Conservation (phyloP, 495 filamentous ascomycete genomes). For the Penicillium riverlandense region DNA sequence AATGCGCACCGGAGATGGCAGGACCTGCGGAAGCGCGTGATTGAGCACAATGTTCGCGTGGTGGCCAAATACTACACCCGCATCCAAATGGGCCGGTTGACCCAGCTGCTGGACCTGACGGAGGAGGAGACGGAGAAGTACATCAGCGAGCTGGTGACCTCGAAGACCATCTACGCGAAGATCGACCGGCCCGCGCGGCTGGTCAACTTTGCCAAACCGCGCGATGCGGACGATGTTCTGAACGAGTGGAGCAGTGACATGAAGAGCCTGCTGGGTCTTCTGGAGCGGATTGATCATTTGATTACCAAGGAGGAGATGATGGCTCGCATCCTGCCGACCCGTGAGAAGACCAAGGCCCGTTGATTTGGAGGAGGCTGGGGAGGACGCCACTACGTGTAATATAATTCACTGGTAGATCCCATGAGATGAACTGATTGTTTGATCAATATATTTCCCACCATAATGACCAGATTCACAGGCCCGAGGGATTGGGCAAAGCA, state of each 20-base stretch:
- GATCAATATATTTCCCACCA: no score
- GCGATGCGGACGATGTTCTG: conserved; percentile 93
- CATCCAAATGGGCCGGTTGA: conserved; percentile 83
- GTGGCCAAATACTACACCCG: conserved; percentile 98
- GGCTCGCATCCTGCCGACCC: conserved; percentile 80
- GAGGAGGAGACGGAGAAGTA: conserved; percentile 97
- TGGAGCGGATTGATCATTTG: conserved; percentile 95
- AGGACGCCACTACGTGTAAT: conserved; percentile 23
- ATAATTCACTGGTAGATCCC: conserved; percentile 27
- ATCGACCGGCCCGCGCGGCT: conserved; percentile 91
- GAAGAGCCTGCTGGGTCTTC: conserved; percentile 86
- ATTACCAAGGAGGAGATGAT: conserved; percentile 99
- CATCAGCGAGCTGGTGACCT: conserved; percentile 88
- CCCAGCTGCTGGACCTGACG: conserved; percentile 79
- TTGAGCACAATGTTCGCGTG: conserved; percentile 97
- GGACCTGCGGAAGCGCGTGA: conserved; percentile 93
- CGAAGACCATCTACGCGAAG: conserved; percentile 95
- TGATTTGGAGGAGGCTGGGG: conserved; percentile 13
- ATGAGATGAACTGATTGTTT: conserved; percentile 6
- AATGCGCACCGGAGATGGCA: conserved; percentile 80
- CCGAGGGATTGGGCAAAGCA: no score
- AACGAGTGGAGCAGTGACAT: conserved; percentile 99
- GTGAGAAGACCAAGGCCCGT: conserved; percentile 44
- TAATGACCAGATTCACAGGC: no score
- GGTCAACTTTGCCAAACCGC: conserved; percentile 86